Conservation (phyloP, 768 basidiomycete species). For the Phlebiopsis flavidoalba region DNA sequence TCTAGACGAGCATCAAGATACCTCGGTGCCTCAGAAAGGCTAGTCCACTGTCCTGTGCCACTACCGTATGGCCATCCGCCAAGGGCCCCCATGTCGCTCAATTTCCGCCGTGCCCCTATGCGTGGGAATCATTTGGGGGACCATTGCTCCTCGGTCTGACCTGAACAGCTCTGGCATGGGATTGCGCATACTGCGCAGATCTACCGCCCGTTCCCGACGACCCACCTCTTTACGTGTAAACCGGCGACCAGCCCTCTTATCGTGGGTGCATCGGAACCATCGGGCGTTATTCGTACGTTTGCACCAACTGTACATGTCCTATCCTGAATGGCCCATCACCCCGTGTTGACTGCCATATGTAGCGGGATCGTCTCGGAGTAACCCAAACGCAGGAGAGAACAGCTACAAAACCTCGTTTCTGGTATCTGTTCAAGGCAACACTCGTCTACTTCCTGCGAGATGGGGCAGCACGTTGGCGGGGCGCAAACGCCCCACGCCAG, state of each 20-base stretch:
- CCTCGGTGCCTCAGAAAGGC: neutral
- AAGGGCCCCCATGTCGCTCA: neutral
- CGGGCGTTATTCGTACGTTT: neutral
- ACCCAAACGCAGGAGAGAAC: neutral
- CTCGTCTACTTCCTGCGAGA: neutral
- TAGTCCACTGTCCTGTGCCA: neutral
- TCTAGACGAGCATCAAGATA: neutral
- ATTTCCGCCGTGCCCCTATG: neutral
- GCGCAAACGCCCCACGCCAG: neutral
- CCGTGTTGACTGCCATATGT: neutral
- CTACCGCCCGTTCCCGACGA: constrained; percentile 1
- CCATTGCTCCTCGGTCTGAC: neutral
- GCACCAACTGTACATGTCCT: neutral
- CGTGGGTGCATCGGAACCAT: constrained; percentile 1
- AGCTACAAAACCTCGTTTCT: neutral
- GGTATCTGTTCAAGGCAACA: neutral
- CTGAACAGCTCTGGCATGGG: neutral
- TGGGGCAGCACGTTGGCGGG: neutral
- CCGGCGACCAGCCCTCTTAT: neutral
- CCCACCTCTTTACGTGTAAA: constrained; percentile 1
- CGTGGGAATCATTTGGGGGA: neutral
- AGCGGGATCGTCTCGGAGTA: neutral
- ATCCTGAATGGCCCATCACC: neutral
- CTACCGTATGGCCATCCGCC: neutral
- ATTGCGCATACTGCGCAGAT: neutral